Percentiles rank a stretch among this genome's conserved stretches.
Evolutionary conservation across 768 basidiomycete genomes (phyloP).

Genomic region (Boletellus ananas): DNA sequence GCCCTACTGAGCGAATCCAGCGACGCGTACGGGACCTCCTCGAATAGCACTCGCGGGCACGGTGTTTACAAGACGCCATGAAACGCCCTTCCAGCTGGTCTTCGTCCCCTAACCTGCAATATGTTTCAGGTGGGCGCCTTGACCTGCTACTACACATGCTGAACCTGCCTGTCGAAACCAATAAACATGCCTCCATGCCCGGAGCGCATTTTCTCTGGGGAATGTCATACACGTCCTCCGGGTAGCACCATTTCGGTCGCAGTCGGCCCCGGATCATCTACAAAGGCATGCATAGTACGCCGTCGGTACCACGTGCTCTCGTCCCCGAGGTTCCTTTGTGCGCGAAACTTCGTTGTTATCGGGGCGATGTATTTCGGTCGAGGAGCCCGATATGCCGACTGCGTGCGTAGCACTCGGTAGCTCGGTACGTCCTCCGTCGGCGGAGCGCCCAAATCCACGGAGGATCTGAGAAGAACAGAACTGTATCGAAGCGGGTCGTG

Average conservation of each 20-base stretch:
- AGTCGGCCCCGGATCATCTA: background rate
- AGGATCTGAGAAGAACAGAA: background rate
- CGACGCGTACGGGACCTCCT: too few relatives aligned
- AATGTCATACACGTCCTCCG: background rate
- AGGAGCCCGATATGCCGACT: background rate
- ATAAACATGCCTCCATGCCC: too few relatives aligned
- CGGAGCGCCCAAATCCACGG: background rate
- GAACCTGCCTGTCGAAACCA: background rate
- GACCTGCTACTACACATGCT: background rate
- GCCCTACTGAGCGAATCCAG: too few relatives aligned
- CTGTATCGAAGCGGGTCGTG: background rate
- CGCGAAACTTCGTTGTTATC: background rate
- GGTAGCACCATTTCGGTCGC: background rate
- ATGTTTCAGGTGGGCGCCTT: background rate
- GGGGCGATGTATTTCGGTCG: background rate
- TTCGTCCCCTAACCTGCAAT: background rate
- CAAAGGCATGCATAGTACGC: background rate
- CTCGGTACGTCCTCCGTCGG: background rate
- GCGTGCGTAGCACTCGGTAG: background rate
- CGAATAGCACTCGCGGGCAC: background rate
- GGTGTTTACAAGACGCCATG: background rate
- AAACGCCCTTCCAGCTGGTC: background rate
- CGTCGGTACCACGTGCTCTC: background rate
- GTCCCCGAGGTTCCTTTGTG: constrained; percentile 4
- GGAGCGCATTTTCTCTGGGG: background rate